Evolutionary conservation across 2,329 filamentous ascomycete genomes (phyloP).

Genomic region (Trichothecium roseum): DNA sequence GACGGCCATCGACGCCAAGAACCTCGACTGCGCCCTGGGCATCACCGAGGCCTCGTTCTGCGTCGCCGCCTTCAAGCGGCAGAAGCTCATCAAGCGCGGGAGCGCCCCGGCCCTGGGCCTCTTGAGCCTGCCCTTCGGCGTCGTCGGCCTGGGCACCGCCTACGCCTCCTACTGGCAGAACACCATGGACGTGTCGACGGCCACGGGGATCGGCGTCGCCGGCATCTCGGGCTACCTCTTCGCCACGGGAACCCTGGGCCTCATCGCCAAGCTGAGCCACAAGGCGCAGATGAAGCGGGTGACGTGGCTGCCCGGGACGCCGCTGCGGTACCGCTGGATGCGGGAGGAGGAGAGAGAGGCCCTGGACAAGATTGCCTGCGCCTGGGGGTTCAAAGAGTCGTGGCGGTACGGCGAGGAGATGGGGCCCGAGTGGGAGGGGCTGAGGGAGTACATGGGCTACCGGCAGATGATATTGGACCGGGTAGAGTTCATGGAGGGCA

Average conservation of each 20-base stretch:
- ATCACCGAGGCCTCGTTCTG: slow-evolving; percentile 63
- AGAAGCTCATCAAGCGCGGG: slow-evolving; percentile 56
- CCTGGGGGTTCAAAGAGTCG: slow-evolving; percentile 83
- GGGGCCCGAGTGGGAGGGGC: slow-evolving; percentile 76
- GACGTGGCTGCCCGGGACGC: slow-evolving; percentile 77
- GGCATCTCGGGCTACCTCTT: slow-evolving; percentile 77
- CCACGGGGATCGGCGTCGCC: slow-evolving; percentile 68
- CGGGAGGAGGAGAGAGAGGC: slow-evolving; percentile 84
- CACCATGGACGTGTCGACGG: slow-evolving; percentile 65
- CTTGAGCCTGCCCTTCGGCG: slow-evolving; percentile 52
- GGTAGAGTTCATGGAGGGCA: slow-evolving; percentile 84
- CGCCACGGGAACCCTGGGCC: slow-evolving; percentile 70
- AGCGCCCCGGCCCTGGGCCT: slow-evolving; percentile 48
- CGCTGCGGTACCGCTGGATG: slow-evolving; percentile 72
- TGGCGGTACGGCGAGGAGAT: slow-evolving; percentile 81
- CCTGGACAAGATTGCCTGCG: slow-evolving; percentile 73
- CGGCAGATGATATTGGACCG: slow-evolving; percentile 86
- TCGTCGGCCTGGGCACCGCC: slow-evolving; percentile 56
- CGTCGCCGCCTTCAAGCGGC: slow-evolving; percentile 53
- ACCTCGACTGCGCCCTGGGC: slow-evolving; percentile 67
- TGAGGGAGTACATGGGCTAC: slow-evolving; percentile 73
- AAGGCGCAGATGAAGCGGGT: slow-evolving; percentile 96
- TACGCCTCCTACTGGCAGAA: slow-evolving; percentile 37
- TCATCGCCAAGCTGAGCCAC: slow-evolving; percentile 73
- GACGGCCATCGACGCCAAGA: slow-evolving; percentile 67